Percentiles rank a stretch among this genome's conserved stretches.
phyloP scores from a whole-genome alignment of 2,329 filamentous ascomycete genomes.

The Stemphylium beticola region DNA sequence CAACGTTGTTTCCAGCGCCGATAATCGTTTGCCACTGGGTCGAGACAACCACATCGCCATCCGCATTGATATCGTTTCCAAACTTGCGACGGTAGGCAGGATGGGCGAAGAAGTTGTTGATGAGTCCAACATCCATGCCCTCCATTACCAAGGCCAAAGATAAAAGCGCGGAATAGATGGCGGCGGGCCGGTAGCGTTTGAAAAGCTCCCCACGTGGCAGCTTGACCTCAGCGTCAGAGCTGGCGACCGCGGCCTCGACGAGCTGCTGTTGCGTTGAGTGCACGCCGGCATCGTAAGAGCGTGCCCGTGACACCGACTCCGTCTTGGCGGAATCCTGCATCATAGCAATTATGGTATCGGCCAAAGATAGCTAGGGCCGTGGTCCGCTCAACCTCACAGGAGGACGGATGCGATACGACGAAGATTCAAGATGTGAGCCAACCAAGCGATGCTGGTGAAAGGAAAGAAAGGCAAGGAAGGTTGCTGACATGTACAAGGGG shows the following conservation, averaged over 20 bases:
- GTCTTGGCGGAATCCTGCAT: slow-evolving; percentile 12
- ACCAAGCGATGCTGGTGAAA: slow-evolving; percentile 3
- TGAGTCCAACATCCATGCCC: slow-evolving; percentile 78
- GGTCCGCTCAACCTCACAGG: too few relatives aligned
- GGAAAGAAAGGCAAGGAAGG: neutral
- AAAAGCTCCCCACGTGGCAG: slow-evolving; percentile 22
- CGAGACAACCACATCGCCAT: slow-evolving; percentile 42
- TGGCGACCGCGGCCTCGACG: slow-evolving; percentile 15
- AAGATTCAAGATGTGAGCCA: too few relatives aligned
- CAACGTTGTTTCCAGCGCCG: slow-evolving; percentile 49
- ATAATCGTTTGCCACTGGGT: slow-evolving; percentile 51
- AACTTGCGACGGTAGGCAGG: slow-evolving; percentile 48
- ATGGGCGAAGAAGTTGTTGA: slow-evolving; percentile 74
- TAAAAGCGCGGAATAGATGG: slow-evolving; percentile 78
- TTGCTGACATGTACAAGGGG: neutral
- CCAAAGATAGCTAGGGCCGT: neutral
- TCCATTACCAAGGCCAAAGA: slow-evolving; percentile 88
- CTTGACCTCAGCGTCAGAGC: slow-evolving; percentile 16
- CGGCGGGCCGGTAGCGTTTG: slow-evolving; percentile 55
- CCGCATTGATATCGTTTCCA: slow-evolving; percentile 40
- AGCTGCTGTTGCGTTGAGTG: slow-evolving; percentile 23
- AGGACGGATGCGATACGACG: too few relatives aligned
- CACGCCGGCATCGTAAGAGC: slow-evolving; percentile 6
- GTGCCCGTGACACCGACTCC: slow-evolving; percentile 10
- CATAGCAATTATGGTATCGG: slow-evolving; percentile 14